These are phyloP conservation scores for Diaporthe destruens DNA, from an alignment of 2,329 filamentous ascomycete genomes.

Conservation along the genomic window DNA sequence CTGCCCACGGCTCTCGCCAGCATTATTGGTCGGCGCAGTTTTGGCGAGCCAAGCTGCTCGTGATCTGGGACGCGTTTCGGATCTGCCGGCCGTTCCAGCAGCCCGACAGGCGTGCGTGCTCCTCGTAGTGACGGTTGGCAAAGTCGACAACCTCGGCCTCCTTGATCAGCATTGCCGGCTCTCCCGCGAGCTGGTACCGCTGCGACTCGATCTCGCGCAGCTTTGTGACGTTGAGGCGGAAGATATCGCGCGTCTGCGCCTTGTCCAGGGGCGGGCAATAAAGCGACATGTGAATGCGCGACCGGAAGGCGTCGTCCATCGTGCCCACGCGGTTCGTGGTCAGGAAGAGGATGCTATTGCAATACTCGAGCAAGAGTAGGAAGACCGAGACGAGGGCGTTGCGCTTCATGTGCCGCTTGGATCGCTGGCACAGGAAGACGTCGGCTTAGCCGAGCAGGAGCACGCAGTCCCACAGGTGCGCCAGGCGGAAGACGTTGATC, in stretches of 20 bases:
- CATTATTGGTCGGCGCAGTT: background rate
- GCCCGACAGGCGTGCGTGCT: conserved; percentile 41
- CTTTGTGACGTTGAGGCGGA: conserved; percentile 30
- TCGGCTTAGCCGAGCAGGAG: conserved; percentile 57
- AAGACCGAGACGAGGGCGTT: conserved; percentile 50
- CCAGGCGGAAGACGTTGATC: conserved; percentile 47
- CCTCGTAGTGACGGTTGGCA: conserved; percentile 29
- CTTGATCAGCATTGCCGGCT: conserved; percentile 34
- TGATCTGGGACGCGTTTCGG: conserved; percentile 52
- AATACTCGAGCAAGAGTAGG: conserved; percentile 46
- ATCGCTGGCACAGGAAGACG: conserved; percentile 54
- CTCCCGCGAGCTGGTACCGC: conserved; percentile 37
- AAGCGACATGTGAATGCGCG: conserved; percentile 49
- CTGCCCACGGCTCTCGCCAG: conserved; percentile 50
- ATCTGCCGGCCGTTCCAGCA: conserved; percentile 52
- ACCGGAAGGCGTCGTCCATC: conserved; percentile 47
- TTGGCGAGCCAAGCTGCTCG: conserved; percentile 38
- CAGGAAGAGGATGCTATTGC: conserved; percentile 52
- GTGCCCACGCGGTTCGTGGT: conserved; percentile 52
- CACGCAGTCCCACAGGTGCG: conserved; percentile 54
- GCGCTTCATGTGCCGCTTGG: conserved; percentile 46
- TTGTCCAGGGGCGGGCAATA: conserved; percentile 47
- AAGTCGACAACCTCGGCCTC: conserved; percentile 34
- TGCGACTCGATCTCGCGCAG: conserved; percentile 35
- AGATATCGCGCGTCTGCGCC: conserved; percentile 40